Evolutionary conservation across 2,329 filamentous ascomycete genomes (phyloP).

Genomic region (Colletotrichum incanum): DNA sequence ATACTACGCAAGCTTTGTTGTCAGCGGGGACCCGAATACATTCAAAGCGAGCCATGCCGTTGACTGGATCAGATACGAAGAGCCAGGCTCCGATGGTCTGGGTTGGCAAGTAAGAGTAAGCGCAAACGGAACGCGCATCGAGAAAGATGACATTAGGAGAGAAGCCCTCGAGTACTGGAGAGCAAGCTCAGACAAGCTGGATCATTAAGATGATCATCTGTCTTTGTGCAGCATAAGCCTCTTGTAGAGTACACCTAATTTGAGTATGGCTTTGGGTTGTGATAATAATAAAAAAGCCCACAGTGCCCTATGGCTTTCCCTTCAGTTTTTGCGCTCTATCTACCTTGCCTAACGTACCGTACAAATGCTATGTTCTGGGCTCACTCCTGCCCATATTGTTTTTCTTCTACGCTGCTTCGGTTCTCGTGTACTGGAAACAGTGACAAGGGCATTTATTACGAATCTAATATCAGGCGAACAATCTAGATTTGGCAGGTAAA

Average conservation of each 20-base stretch:
- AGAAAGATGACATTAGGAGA: conserved; percentile 14
- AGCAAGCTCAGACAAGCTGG: conserved; percentile 10
- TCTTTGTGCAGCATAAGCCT: not conserved
- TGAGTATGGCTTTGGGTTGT: too few relatives aligned
- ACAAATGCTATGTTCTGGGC: too few relatives aligned
- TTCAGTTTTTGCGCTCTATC: too few relatives aligned
- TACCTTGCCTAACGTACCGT: too few relatives aligned
- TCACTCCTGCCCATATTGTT: too few relatives aligned
- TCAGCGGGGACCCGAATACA: conserved; percentile 53
- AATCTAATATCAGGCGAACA: too few relatives aligned
- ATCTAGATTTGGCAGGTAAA: too few relatives aligned
- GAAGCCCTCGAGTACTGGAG: conserved; percentile 32
- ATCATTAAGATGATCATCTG: not conserved
- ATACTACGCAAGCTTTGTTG: conserved; percentile 56
- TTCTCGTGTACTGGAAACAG: too few relatives aligned
- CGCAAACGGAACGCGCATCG: conserved; percentile 17
- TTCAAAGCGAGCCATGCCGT: conserved; percentile 43
- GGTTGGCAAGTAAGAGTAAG: conserved; percentile 31
- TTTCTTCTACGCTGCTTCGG: too few relatives aligned
- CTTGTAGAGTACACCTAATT: not conserved
- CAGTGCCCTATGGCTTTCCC: too few relatives aligned
- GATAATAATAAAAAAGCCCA: too few relatives aligned
- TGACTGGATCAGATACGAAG: conserved; percentile 43
- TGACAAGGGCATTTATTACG: too few relatives aligned
- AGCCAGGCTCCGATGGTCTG: not conserved